These are phyloP conservation scores for Neonectria neomacrospora DNA, from an alignment of 2,329 filamentous ascomycete species.

Conservation along the genomic window DNA sequence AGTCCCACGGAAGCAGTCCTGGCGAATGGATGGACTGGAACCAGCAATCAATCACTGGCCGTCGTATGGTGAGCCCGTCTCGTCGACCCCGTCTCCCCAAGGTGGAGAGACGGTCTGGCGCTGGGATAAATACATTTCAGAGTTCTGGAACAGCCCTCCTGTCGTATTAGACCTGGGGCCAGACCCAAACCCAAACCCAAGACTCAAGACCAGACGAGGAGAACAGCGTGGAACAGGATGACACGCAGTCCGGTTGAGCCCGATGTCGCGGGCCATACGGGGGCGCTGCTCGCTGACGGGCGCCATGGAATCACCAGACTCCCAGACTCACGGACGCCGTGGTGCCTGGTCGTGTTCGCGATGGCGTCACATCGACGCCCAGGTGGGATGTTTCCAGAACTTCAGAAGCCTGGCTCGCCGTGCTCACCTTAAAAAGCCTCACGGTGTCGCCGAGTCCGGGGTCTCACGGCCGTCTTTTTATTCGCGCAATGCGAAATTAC, in stretches of 20 bases:
- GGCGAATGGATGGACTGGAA: conserved; percentile 8
- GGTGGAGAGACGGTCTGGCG: conserved; percentile 20
- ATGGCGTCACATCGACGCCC: conserved; percentile 35
- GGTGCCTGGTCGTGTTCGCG: conserved; percentile 22
- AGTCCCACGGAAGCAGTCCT: conserved; percentile 11
- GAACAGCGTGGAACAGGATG: conserved; percentile 20
- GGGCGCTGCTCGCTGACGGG: conserved; percentile 21
- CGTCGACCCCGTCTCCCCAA: conserved; percentile 6
- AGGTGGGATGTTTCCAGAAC: conserved; percentile 39
- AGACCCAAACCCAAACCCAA: conserved; percentile 10
- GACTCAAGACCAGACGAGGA: conserved; percentile 4
- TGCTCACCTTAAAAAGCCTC: conserved; percentile 38
- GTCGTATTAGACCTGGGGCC: background rate
- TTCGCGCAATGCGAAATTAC: conserved; percentile 35
- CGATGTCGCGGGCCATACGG: conserved; percentile 33
- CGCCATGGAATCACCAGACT: conserved; percentile 29
- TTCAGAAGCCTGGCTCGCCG: conserved; percentile 27
- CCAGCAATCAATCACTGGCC: conserved; percentile 11
- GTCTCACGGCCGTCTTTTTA: conserved; percentile 25
- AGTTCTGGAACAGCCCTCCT: conserved; percentile 19
- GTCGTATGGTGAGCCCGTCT: conserved; percentile 11
- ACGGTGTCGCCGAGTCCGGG: conserved; percentile 33
- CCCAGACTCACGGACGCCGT: conserved; percentile 34
- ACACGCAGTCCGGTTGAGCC: conserved; percentile 38
- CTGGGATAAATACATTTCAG: conserved; percentile 3